These are phyloP conservation scores for Kodamaea fungicola DNA, from an alignment of 1,139 yeast genomes.

Conservation along the genomic window DNA sequence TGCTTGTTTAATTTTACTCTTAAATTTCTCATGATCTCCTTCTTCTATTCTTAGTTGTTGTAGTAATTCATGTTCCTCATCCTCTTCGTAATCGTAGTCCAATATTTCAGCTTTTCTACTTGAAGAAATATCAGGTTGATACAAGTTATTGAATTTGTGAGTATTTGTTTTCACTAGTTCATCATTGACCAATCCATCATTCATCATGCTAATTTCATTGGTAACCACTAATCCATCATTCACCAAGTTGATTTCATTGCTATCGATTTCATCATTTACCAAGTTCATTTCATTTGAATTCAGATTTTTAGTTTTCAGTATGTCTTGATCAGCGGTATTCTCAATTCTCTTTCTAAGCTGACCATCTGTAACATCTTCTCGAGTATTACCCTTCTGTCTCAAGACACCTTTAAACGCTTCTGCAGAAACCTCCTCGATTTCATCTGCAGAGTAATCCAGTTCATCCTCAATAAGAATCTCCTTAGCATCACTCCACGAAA, in stretches of 20 bases:
- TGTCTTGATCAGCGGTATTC: too few relatives aligned
- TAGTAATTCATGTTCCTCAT: constrained; percentile 66
- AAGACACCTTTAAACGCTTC: constrained; percentile 3
- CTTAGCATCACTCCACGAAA: constrained; percentile 47
- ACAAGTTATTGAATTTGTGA: too few relatives aligned
- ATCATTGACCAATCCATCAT: too few relatives aligned
- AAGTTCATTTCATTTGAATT: too few relatives aligned
- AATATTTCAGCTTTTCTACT: constrained; percentile 22
- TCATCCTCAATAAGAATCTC: constrained; percentile 19
- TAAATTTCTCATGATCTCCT: constrained; percentile 66
- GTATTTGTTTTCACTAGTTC: too few relatives aligned
- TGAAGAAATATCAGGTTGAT: too few relatives aligned
- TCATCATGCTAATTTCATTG: too few relatives aligned
- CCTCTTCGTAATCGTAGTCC: constrained; percentile 70
- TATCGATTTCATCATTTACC: constrained; percentile 1
- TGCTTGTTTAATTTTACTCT: constrained; percentile 36
- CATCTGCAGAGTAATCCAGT: constrained; percentile 9
- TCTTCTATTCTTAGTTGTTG: constrained; percentile 67
- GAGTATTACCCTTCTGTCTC: too few relatives aligned
- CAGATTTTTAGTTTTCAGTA: too few relatives aligned
- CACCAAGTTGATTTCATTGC: constrained; percentile 1
- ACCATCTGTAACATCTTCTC: too few relatives aligned
- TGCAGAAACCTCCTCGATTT: constrained; percentile 13
- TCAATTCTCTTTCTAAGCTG: too few relatives aligned
- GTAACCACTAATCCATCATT: too few relatives aligned